Base-by-base conservation (phyloP, 2,329 filamentous ascomycete species). In the Fusarium sp. region DNA sequence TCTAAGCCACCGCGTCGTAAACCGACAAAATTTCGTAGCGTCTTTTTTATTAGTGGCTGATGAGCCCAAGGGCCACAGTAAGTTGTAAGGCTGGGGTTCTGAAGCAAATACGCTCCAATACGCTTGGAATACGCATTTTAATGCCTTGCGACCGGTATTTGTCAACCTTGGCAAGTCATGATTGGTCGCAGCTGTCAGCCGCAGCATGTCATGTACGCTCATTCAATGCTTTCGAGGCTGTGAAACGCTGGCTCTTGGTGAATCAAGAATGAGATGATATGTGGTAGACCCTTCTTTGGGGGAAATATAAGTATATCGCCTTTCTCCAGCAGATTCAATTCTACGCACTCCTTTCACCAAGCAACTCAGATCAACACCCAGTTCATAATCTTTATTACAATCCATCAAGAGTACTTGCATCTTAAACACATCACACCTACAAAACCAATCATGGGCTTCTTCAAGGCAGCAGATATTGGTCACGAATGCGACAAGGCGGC, bases 401-500 rank as follows among this genome's bases (percentile, higher is more conserved):
- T 29, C 6, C 5, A 24, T 24, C 14, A 17, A 24, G 16, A n/a
- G 6, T 12, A 6, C 20, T 22, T 56, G 8, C 20, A 12, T 11
- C 44, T n/a, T 2, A 22, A 27, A 22, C n/a, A 16, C 29, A 53
- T 27, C 17, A 55, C 7, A 20, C n/a, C 20, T 12, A 35, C 22
- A 33, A 33, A 40, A 33, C 40, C 22, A 33, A 40, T 33, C 40
- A 70, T 70, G 67, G 67, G 64, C 10, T 53, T 70, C 6, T 70
- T 67, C 64, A 70, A 67, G n/a, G 40, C 59, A 7, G 58, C 64
- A 14, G 42, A 60, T n/a, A 46, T 67, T 27, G 11, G 38, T n/a
- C 56, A 70, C 20, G 67, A 70, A 35, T 70, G 67, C 38, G 58
- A 64, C 60, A 70, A 70, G 35, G 67, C 67, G 16, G 67, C 67